Evolutionary conservation across 345 rosid genomes (phyloP), one percentile per base, ranked within the genome.

Genomic region (Sonneratia alba): DNA sequence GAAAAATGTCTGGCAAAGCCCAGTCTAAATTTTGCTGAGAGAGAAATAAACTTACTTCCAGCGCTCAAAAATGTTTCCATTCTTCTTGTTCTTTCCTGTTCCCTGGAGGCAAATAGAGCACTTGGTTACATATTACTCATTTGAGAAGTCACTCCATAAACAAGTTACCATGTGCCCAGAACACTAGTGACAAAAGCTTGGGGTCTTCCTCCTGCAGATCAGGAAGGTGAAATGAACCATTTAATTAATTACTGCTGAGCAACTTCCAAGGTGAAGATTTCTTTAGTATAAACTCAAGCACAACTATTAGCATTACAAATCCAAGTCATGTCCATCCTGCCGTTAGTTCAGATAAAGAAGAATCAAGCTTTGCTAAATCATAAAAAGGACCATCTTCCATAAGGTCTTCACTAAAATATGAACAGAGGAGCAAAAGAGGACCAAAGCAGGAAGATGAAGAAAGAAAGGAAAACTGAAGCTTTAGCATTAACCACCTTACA

Each of bases 51-150:
- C 92, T 83, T 80, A 89, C 92, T 91, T 91, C 97, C 97, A 91
- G 37, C 97, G 86, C 82, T 91, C 97, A 48, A 91, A 91, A 48
- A 91, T 84, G 72, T 91, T 89, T 3, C 95, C 95, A 15, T 89
- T 89, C 84, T 89, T 91, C 77, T 89, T 91, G 64, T 89, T 91
- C 66, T 77, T 87, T 40, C 93, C 93, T 0, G 90, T 86, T 68
- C 95, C 97, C 93, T 91, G 74, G 5, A 70, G 2, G 48, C 7
- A 2, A 72, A 27, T 1, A 32, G 37, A 62, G 22, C 66, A 62
- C 38, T 27, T 34, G 38, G 66, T 62, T 62, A 62, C 18, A 27
- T 5, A 27, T 15, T 62, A 7, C 32, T 3, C 36, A 14, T 11
- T 27, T 27, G 32, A 62, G 34, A 62, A 32, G 66, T 32, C 13